Evolutionary conservation across 2,329 filamentous ascomycete species (phyloP), one percentile per base, ranked within the genome.

Genomic region (Metarhizium brunneum): DNA sequence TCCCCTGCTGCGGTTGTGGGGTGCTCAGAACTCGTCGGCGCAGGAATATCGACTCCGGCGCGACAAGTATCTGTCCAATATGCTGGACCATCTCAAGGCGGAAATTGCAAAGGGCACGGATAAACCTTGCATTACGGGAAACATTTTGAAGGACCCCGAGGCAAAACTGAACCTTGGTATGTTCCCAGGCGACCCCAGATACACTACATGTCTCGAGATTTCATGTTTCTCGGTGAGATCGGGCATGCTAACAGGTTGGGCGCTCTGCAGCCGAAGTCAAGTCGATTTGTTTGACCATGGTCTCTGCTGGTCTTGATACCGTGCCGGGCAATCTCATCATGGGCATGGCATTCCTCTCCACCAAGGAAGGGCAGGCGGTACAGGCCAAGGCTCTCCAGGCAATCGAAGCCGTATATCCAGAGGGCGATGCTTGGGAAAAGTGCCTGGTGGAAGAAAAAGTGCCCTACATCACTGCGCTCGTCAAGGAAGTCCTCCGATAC

Each of bases 241-340:
- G 25, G 35, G 35, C 13, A 8, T 10, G 6, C 30, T 25, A 13
- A 47, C 20, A 36, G 6, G 38, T n/a, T 16, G 32, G 32, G 32
- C 7, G 1, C 5, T 40, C 30, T 29, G 6, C 54, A 87, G 86
- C 82, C 13, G 89, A 92, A 68, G 78, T 92, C 52, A 90, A 87
- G 69, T 88, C 86, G 2, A 90, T 94, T 61, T 90, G 88, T 66
- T 71, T 94, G 29, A 90, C 87, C 29, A 91, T 92, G 82, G 86
- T 92, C 0, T 88, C 85, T 1, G 89, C 87, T 0, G 89, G 89
- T 18, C 80, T 92, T 16, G 89, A 94, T 66, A 94, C 89, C 0
- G 85, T 94, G 1, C 87, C 89, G 0, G 87, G 84, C 11, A 92
- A 91, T 59, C 71, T 92, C 10, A 85, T 90, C 63, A 90, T 90